Conservation (phyloP, 352 stramenopile genomes). For the Phytopythium sindhum region DNA sequence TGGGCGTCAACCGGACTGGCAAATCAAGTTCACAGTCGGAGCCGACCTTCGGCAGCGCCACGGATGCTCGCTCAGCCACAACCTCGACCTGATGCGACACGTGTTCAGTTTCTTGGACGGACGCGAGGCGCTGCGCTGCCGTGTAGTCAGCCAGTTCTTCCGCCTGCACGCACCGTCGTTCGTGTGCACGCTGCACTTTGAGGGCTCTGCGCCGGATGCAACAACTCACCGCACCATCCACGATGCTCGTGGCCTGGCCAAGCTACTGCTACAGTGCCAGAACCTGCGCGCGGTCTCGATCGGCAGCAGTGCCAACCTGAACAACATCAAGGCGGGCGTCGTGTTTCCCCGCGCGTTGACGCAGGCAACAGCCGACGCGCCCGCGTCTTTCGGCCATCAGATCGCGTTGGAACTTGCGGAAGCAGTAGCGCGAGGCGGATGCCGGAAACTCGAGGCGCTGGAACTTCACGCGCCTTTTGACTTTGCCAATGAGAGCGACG, state of each 20-base stretch:
- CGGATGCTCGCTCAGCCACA: slow-evolving; percentile 44
- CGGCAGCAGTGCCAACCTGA: slow-evolving; percentile 40
- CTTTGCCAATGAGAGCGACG: slow-evolving; percentile 55
- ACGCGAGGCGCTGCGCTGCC: slow-evolving; percentile 36
- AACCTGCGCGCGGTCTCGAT: slow-evolving; percentile 44
- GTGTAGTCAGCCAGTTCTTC: slow-evolving; percentile 52
- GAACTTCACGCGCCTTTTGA: slow-evolving; percentile 55
- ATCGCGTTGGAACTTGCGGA: slow-evolving; percentile 33
- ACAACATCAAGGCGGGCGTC: slow-evolving; percentile 30
- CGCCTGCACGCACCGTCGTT: slow-evolving; percentile 37
- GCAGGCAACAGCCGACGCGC: slow-evolving; percentile 16
- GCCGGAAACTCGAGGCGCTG: slow-evolving; percentile 34
- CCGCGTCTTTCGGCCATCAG: slow-evolving; percentile 32
- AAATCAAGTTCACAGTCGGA: slow-evolving; percentile 7
- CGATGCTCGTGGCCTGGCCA: slow-evolving; percentile 14
- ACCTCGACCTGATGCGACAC: slow-evolving; percentile 51
- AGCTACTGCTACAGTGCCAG: slow-evolving; percentile 34
- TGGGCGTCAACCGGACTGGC: background rate
- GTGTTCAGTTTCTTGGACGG: slow-evolving; percentile 58
- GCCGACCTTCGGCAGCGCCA: background rate
- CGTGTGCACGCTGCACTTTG: slow-evolving; percentile 42
- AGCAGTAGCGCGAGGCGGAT: slow-evolving; percentile 33
- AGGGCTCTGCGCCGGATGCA: slow-evolving; percentile 12
- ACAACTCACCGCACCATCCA: slow-evolving; percentile 11
- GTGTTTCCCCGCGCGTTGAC: slow-evolving; percentile 33